These are phyloP conservation scores for Termitomyces sp. DNA, from an alignment of 1,284 basidiomycete genomes.

Conservation along the genomic window DNA sequence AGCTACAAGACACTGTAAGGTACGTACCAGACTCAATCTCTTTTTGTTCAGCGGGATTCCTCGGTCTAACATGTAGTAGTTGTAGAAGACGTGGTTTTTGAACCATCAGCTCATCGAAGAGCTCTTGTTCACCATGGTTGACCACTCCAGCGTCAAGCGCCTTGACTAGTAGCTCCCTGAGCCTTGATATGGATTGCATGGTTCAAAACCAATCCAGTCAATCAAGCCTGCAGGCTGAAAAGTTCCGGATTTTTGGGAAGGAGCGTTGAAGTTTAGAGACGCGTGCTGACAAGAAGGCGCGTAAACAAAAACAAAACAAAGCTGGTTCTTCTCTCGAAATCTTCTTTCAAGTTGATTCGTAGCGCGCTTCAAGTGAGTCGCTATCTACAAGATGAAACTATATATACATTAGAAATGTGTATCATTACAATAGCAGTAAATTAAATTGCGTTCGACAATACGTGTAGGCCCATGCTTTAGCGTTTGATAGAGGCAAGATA, in stretches of 20 bases:
- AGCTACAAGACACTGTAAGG: background rate
- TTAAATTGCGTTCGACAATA: background rate
- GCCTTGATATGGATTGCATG: conserved; percentile 37
- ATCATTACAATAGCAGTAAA: conserved; percentile 1
- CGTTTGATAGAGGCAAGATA: conserved; percentile 25
- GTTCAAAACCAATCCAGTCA: background rate
- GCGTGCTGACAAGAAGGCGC: conserved; percentile 15
- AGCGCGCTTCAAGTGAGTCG: too few relatives aligned
- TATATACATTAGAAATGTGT: background rate
- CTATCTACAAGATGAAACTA: background rate
- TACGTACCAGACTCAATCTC: conserved; percentile 69
- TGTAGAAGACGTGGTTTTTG: conserved; percentile 57
- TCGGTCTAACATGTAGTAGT: conserved; percentile 60
- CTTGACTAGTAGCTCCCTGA: conserved; percentile 31
- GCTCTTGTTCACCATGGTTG: conserved; percentile 59
- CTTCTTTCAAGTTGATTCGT: background rate
- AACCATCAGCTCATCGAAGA: conserved; percentile 69
- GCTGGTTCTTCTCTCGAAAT: background rate
- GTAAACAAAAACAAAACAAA: conserved; percentile 20
- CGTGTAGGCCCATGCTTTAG: background rate
- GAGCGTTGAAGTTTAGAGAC: conserved; percentile 7
- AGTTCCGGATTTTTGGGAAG: conserved; percentile 1
- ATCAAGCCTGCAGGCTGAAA: background rate
- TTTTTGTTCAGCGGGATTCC: conserved; percentile 58
- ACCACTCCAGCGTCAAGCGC: conserved; percentile 32